phyloP scores from a whole-genome alignment of 1,139 yeast species.

The Saccharomyces hybrid region DNA sequence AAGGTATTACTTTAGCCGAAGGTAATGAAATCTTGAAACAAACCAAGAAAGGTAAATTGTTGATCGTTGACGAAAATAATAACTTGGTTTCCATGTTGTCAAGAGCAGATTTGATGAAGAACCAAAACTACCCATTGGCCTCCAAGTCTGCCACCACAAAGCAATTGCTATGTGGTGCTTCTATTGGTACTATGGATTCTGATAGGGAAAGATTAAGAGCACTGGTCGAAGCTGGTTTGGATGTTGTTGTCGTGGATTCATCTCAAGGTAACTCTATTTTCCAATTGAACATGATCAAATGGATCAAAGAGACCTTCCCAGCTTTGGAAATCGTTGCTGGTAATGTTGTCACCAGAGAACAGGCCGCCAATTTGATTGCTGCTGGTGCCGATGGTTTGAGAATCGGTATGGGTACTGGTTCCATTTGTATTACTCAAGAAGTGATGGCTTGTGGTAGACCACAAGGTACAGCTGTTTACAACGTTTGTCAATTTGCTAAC shows the following conservation, averaged over 20 bases:
- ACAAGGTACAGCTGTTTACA: constrained; percentile 69
- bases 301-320: constrained; percentile 78
- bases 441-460: constrained; percentile 99
- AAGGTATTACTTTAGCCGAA: constrained; percentile 72
- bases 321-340: constrained; percentile 89
- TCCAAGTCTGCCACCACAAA: constrained; percentile 88
- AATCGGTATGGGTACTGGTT: constrained; percentile 99
- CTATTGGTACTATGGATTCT: constrained; percentile 87
- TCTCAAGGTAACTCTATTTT: constrained; percentile 95
- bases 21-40: constrained; percentile 87
- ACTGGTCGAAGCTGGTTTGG: constrained; percentile 94
- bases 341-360: constrained; percentile 97
- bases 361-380: constrained; percentile 89
- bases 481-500: constrained; percentile 36
- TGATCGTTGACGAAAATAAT: constrained; percentile 73
- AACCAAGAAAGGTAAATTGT: constrained; percentile 96
- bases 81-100: constrained; percentile 82
- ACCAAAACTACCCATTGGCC: constrained; percentile 87
- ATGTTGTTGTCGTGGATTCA: constrained; percentile 90
- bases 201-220: constrained; percentile 78
- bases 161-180: constrained; percentile 97
- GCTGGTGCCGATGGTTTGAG: constrained; percentile 98
- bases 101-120: constrained; percentile 94
- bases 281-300: constrained; percentile 88
- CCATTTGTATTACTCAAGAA: constrained; percentile 97